Evolutionary conservation across 1,284 basidiomycete species (phyloP).

Genomic region (Moesziomyces antarcticus): DNA sequence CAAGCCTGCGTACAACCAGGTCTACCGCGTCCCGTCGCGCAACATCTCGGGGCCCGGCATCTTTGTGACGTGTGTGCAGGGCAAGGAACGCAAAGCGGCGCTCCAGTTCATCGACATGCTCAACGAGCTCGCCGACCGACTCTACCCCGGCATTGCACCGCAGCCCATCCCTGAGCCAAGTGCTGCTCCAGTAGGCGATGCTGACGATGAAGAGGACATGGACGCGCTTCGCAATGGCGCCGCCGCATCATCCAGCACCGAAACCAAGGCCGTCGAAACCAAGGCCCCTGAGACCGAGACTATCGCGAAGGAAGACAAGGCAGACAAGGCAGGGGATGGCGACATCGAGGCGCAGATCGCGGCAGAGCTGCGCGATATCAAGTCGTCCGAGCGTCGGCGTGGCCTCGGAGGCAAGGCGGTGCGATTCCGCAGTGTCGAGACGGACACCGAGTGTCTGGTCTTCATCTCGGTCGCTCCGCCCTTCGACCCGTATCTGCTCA

Average conservation of each 20-base stretch:
- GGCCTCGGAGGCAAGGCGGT: not conserved
- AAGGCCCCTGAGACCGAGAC: not conserved
- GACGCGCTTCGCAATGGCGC: constrained; percentile 52
- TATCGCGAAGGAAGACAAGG: not conserved
- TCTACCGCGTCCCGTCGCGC: constrained; percentile 31
- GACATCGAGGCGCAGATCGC: constrained; percentile 63
- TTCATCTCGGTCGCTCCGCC: constrained; percentile 42
- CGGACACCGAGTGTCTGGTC: constrained; percentile 52
- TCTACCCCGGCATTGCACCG: constrained; percentile 49
- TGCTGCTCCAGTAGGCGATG: not conserved
- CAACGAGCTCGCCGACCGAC: constrained; percentile 53
- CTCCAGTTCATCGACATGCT: constrained; percentile 58
- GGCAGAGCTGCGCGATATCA: constrained; percentile 53
- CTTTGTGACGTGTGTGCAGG: constrained; percentile 56
- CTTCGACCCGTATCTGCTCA: constrained; percentile 38
- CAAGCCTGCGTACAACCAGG: constrained; percentile 32
- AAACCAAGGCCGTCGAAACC: not conserved
- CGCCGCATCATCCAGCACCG: constrained; percentile 4
- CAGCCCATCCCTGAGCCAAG: constrained; percentile 9
- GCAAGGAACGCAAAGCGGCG: constrained; percentile 62
- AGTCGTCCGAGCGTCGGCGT: constrained; percentile 22
- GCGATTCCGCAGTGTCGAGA: constrained; percentile 43
- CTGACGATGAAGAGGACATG: constrained; percentile 37
- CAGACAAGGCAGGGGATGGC: constrained; percentile 11
- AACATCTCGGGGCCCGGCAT: constrained; percentile 55